phyloP scores from a whole-genome alignment of 2,329 filamentous ascomycete species.

The Triangularia verruculosa region DNA sequence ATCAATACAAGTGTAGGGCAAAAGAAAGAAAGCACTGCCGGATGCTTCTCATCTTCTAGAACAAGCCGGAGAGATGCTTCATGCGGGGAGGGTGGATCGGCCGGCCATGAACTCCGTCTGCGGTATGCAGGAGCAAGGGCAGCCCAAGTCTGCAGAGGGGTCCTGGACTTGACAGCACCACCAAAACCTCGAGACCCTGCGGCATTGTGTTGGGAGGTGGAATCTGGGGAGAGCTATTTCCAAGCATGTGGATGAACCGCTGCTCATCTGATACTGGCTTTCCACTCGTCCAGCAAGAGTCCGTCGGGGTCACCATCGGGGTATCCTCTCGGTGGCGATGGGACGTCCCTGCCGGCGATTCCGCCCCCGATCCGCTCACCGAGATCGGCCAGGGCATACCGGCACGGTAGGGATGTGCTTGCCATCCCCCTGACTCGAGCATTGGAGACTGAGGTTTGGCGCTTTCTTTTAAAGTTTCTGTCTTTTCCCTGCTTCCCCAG shows the following conservation, averaged over 20 bases:
- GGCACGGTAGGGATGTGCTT: not conserved
- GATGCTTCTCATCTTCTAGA: not conserved
- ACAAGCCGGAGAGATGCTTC: not conserved
- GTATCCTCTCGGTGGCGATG: slow-evolving; percentile 5
- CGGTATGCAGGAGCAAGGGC: not conserved
- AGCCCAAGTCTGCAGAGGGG: not conserved
- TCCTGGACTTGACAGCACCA: not conserved
- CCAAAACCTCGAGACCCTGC: not conserved
- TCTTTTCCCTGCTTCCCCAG: not conserved
- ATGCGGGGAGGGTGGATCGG: not conserved
- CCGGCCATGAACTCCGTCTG: not conserved
- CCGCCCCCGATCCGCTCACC: not conserved
- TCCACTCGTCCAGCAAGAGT: not conserved
- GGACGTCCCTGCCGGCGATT: not conserved
- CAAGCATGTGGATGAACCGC: not conserved
- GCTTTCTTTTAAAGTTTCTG: slow-evolving; percentile 8
- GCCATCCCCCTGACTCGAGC: not conserved
- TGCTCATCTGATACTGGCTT: not conserved
- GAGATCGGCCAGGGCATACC: not conserved
- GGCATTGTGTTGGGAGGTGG: not conserved
- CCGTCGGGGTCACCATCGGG: not conserved
- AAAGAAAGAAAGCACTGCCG: not conserved
- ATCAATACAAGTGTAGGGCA: not conserved
- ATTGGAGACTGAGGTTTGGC: slow-evolving; percentile 1
- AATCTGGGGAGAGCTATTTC: not conserved